Percentiles rank a stretch among this genome's conserved stretches.
Conservation (phyloP, 2,329 filamentous ascomycete genomes). For the Verticillium klebahnii region DNA sequence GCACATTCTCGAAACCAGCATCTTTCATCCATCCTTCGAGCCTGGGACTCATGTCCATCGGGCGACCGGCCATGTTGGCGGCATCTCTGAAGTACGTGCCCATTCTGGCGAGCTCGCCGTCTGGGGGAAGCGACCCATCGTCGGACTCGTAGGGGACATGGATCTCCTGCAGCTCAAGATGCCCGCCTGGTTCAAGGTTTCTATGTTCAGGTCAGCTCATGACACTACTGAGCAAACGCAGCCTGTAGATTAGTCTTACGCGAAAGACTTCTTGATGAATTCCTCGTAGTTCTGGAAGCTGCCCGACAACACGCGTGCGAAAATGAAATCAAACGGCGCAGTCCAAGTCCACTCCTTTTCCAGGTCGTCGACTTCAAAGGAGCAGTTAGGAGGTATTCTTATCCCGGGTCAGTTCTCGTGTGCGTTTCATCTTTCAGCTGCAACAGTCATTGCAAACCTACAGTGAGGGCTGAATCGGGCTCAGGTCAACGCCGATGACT, state of each 20-base stretch:
- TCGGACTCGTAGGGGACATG: slow-evolving; percentile 21
- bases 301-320: slow-evolving; percentile 24
- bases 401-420: slow-evolving; percentile 16
- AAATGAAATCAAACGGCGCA: slow-evolving; percentile 29
- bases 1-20: slow-evolving; percentile 23
- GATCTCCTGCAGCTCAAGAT: slow-evolving; percentile 26
- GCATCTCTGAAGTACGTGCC: slow-evolving; percentile 23
- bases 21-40: neutral
- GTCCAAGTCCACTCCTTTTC: slow-evolving; percentile 28
- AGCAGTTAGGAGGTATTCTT: slow-evolving; percentile 37
- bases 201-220: neutral
- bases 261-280: slow-evolving; percentile 18
- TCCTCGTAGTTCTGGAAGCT: slow-evolving; percentile 20
- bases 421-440: slow-evolving; percentile 17
- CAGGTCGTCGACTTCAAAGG: slow-evolving; percentile 35
- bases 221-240: too few species aligned
- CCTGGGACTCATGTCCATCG: slow-evolving; percentile 18
- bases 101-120: slow-evolving; percentile 22
- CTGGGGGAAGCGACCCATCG: slow-evolving; percentile 23
- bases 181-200: slow-evolving; percentile 26
- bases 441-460: slow-evolving; percentile 7
- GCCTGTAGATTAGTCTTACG: neutral
- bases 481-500: slow-evolving; percentile 24
- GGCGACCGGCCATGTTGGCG: slow-evolving; percentile 22
- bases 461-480: slow-evolving; percentile 27